phyloP scores from a whole-genome alignment of 768 basidiomycete genomes.

The Coprinopsis sp. region DNA sequence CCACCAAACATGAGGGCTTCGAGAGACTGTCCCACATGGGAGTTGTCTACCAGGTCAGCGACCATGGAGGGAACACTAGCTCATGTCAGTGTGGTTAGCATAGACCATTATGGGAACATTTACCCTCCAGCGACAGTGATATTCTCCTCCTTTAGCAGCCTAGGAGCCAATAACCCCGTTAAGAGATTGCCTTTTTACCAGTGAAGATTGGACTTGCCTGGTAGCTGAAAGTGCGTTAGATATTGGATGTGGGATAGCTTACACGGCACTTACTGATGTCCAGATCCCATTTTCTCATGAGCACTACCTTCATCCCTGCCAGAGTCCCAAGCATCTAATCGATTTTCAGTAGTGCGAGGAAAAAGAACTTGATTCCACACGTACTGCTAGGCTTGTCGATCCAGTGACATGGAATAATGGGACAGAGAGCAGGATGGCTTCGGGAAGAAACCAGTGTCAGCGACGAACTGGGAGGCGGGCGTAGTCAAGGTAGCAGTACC shows the following conservation, averaged over 20 bases:
- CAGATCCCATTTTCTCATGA: conserved; percentile 49
- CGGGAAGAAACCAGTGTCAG: no score
- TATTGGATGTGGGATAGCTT: no score
- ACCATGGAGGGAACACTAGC: conserved; percentile 53
- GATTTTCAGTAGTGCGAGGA: neutral
- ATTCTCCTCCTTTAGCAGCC: conserved; percentile 42
- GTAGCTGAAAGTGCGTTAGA: no score
- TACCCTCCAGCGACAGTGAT: conserved; percentile 43
- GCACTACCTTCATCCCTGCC: conserved; percentile 39
- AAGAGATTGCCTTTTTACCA: no score
- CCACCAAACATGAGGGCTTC: conserved; percentile 41
- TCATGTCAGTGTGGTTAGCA: neutral
- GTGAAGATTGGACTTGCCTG: neutral
- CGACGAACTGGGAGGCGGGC: no score
- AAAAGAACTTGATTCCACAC: no score
- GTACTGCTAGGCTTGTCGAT: conserved; percentile 21
- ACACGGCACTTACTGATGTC: conserved; percentile 38
- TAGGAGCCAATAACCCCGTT: conserved; percentile 14
- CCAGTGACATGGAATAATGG: conserved; percentile 61
- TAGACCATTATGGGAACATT: neutral
- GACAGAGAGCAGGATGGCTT: conserved; percentile 45
- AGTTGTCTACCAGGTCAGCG: conserved; percentile 42
- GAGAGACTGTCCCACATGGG: conserved; percentile 29
- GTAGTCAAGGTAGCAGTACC: no score
- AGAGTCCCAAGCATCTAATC: conserved; percentile 37